Percentiles rank a stretch among this genome's conserved stretches.
These are phyloP conservation scores for Ceratocystis eucalypticola DNA, from an alignment of 2,329 filamentous ascomycete species.

Conservation along the genomic window DNA sequence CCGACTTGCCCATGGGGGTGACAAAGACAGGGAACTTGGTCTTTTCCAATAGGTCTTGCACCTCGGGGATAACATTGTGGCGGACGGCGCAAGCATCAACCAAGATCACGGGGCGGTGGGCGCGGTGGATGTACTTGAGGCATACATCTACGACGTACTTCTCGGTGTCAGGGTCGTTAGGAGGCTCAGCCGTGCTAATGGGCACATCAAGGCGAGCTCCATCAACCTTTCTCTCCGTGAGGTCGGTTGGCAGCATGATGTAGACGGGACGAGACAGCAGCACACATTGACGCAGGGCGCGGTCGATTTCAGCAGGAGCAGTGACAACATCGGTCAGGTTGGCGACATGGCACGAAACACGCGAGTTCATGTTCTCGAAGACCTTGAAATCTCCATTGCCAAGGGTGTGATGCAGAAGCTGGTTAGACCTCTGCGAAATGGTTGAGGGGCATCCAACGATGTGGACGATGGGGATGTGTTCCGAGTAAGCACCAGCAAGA, in stretches of 20 bases:
- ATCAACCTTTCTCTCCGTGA: slow-evolving; percentile 63
- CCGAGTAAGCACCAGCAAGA: slow-evolving; percentile 59
- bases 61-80: slow-evolving; percentile 58
- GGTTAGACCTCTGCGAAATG: slow-evolving; percentile 34
- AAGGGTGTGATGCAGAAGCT: slow-evolving; percentile 53
- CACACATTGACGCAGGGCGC: slow-evolving; percentile 62
- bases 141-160: slow-evolving; percentile 73
- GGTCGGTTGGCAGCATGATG: slow-evolving; percentile 69
- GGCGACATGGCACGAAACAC: slow-evolving; percentile 57
- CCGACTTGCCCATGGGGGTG: slow-evolving; percentile 82
- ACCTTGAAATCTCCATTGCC: slow-evolving; percentile 71
- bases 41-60: slow-evolving; percentile 57
- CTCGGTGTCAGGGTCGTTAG: slow-evolving; percentile 58
- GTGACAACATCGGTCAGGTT: slow-evolving; percentile 57
- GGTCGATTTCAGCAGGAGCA: slow-evolving; percentile 63
- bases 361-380: slow-evolving; percentile 63
- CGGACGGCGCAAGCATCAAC: slow-evolving; percentile 74
- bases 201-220: slow-evolving; percentile 56
- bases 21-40: slow-evolving; percentile 69
- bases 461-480: slow-evolving; percentile 58
- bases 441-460: slow-evolving; percentile 45
- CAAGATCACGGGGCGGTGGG: slow-evolving; percentile 63
- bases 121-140: slow-evolving; percentile 56
- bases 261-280: slow-evolving; percentile 67
- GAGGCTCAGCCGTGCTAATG: slow-evolving; percentile 50